Conservation (phyloP, 1,284 basidiomycete genomes). For the Stygiomarasmius scandens region DNA sequence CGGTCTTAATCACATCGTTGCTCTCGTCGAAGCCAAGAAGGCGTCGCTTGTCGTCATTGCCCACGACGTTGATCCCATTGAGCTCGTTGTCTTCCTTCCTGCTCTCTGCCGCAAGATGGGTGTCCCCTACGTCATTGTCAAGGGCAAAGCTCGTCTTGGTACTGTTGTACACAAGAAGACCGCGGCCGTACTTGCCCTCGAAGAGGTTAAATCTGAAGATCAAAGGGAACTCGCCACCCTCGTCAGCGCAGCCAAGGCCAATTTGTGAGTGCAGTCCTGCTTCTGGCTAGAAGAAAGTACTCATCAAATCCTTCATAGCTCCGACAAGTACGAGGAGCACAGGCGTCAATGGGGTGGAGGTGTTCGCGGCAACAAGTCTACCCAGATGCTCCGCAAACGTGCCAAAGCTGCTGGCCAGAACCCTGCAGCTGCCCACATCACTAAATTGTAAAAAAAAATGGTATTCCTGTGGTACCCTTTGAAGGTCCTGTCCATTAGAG, state of each 20-base stretch:
- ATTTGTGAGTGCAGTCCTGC: conserved; percentile 69
- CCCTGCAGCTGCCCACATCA: conserved; percentile 52
- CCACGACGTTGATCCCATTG: conserved; percentile 98
- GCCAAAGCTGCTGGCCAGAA: conserved; percentile 87
- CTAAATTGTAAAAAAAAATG: conserved; percentile 61
- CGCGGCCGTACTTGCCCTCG: conserved; percentile 86
- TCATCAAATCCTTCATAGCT: conserved; percentile 45
- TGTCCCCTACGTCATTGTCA: conserved; percentile 97
- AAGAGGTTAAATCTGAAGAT: conserved; percentile 96
- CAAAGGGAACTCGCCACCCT: conserved; percentile 91
- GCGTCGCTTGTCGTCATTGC: conserved; percentile 95
- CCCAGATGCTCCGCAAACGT: conserved; percentile 91
- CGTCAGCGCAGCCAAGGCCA: conserved; percentile 93
- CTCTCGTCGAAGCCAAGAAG: conserved; percentile 97
- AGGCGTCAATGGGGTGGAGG: conserved; percentile 96
- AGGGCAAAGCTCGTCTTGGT: conserved; percentile 96
- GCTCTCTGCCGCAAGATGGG: conserved; percentile 99
- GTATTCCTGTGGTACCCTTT: too few species aligned
- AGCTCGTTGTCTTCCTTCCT: conserved; percentile 97
- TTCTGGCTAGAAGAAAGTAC: not conserved
- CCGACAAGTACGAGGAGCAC: conserved; percentile 94
- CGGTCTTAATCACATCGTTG: conserved; percentile 96
- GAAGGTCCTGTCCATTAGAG: not conserved
- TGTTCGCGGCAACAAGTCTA: conserved; percentile 90
- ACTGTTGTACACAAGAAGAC: conserved; percentile 99